These are phyloP conservation scores for Rhynchospora pubera DNA, from an alignment of 176 grass and related monocot species.

Conservation along the genomic window DNA sequence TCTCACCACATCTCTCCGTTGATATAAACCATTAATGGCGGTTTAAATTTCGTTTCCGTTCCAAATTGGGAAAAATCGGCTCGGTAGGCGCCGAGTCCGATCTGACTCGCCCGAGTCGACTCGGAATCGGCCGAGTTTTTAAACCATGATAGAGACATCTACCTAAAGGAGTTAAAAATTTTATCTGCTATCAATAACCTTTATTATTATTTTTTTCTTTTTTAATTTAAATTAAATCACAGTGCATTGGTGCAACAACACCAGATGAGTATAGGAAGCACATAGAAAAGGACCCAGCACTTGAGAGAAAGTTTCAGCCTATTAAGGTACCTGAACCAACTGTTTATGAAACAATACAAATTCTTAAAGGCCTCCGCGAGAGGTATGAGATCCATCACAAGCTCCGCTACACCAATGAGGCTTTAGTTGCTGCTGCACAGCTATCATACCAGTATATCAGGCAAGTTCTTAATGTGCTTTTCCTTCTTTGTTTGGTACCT, in stretches of 20 bases:
- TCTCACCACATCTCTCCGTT: too few relatives aligned
- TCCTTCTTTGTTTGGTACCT: background rate
- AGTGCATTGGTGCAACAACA: too few relatives aligned
- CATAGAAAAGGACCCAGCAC: conserved; percentile 94
- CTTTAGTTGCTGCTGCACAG: conserved; percentile 77
- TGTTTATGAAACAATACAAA: conserved; percentile 95
- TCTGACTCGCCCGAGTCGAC: too few relatives aligned
- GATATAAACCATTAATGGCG: too few relatives aligned
- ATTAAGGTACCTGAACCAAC: conserved; percentile 96
- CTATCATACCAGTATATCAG: conserved; percentile 97
- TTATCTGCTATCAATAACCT: conserved; percentile 8
- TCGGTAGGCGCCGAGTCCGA: too few relatives aligned
- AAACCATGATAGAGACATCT: too few relatives aligned
- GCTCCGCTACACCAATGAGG: conserved; percentile 77
- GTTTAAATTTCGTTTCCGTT: too few relatives aligned
- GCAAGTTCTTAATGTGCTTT: conserved; percentile 25
- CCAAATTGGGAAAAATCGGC: too few relatives aligned
- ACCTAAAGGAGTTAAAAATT: background rate
- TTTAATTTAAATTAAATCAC: background rate
- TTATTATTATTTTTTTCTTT: background rate
- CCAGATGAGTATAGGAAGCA: conserved; percentile 99
- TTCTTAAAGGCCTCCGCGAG: conserved; percentile 89
- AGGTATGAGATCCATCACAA: conserved; percentile 98
- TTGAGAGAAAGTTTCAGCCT: conserved; percentile 96
- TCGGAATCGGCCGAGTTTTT: too few relatives aligned